Evolutionary conservation across 2,329 filamentous ascomycete species (phyloP), one percentile per base, ranked within the genome.

Genomic region (Arachnopeziza araneosa): DNA sequence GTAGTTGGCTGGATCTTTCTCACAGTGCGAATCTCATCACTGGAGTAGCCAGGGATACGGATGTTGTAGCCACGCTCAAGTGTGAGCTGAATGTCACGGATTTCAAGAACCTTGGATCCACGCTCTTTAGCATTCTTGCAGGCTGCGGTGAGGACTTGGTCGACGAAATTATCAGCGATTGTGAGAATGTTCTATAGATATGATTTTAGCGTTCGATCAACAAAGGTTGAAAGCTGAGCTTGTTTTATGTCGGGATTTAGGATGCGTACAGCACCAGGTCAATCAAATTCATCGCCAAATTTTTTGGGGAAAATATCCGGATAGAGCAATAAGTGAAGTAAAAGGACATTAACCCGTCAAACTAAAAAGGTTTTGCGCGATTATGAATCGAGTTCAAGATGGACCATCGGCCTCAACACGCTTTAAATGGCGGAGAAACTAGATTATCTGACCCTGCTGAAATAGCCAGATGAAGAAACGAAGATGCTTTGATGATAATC

Each of bases 71-170:
- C 88, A 61, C 90, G 86, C 75, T 95, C 90, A 1, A 95, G 83
- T 7, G 93, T 86, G 32, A 93, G 85, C 74, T 93, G 90, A 61
- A 93, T 84, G 70, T 95, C 90, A 64, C 90, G 88, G 60, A 93
- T 91, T 75, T 99, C 95, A 23, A 99, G 85, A 0, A 91, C 88
- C 68, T 93, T 91, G 50, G 90, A 93, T 7, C 92, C 90, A 56
- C 95, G 91, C 66, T 97, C 87, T 77, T 98, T 98, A 67, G 93
- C 91, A 62, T 97, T 88, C 69, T 90, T 88, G 77, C 93, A 98
- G 19, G 95, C 92, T 17, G 86, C 83, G 69, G 91, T 87, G 54
- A 97, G 85, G 50, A 99, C 89, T 67, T 89, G 90, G 75, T 99
- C 95, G 61, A 99, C 88, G 70, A 99, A 99, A 63, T 93, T 90